Evolutionary conservation across 805 yeast species (phyloP), one percentile per base, ranked within the genome.

Genomic region (Kazachstania martiniae): DNA sequence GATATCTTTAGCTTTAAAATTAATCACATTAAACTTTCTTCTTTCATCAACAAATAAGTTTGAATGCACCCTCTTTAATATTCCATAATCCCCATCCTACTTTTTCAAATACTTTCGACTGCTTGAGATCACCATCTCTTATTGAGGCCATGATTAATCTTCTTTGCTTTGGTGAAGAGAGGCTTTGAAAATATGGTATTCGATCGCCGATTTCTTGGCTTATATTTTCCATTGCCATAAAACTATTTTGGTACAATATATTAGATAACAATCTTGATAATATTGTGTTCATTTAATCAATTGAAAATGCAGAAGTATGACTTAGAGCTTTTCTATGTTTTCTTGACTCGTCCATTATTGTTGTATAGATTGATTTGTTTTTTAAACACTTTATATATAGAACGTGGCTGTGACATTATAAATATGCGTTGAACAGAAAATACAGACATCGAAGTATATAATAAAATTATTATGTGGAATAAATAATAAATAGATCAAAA

Each of bases 1-100:
- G 19, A 18, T 51, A 35, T 70, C 74, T 44, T 68, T 72, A 26
- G 70, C 67, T 32, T 59, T 59, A 17, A 61, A 53, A 33, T 59
- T 61, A 5, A 58, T 51, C 9, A 52, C 44, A 35, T 47, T 68
- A 53, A 56, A 65, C 46, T 47, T 47, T 53, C 56, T 69, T 62
- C 66, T 47, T 45, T 48, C 17, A 44, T 43, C 43, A n/a, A 39
- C 40, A 35, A 63, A 64, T 15, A 50, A 35, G 31, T 53, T 53
- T 8, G 56, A 37, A n/a, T 56, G 53, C 13, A 60, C 72, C 72
- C 28, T 63, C 58, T 44, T 75, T 67, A 2, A 86, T 91, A 18
- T 46, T 38, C 96, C 96, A 87, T 54, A 86, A 93, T 37, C 96
- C 96, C 96, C 96, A 87, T 12, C 96, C 95, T 18, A 87, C 83